A percentile compares a stretch with the other conserved stretches of the same genome.
Evolutionary conservation across 768 basidiomycete genomes (phyloP).

Genomic region (Collybia sp.): DNA sequence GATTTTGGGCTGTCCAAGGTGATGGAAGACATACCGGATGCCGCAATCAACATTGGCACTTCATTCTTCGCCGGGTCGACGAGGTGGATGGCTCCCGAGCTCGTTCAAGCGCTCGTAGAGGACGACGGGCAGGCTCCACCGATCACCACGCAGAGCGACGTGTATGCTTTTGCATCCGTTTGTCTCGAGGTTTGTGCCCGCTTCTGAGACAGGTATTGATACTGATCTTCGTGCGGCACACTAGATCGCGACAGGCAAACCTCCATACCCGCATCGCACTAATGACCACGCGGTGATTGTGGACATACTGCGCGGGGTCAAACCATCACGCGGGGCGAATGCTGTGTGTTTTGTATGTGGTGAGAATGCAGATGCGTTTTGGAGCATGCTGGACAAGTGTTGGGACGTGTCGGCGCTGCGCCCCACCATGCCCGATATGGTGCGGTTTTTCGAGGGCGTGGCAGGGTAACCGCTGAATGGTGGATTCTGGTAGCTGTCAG

Average conservation of each 20-base stretch:
- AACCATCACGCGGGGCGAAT: constrained; percentile 27
- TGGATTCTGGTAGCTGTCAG: too few relatives aligned
- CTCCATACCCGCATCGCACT: constrained; percentile 47
- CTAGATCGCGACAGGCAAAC: constrained; percentile 45
- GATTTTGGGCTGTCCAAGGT: constrained; percentile 62
- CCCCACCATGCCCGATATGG: too few relatives aligned
- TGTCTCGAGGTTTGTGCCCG: constrained; percentile 46
- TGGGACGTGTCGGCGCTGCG: constrained; percentile 28
- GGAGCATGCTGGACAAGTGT: constrained; percentile 39
- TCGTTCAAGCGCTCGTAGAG: constrained; percentile 44
- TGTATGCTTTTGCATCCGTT: constrained; percentile 57
- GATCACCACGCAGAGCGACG: constrained; percentile 49
- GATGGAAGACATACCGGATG: constrained; percentile 43
- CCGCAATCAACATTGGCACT: constrained; percentile 28
- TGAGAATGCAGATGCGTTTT: constrained; percentile 31
- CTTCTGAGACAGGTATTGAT: not conserved
- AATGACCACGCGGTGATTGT: constrained; percentile 55
- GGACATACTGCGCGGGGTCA: constrained; percentile 48
- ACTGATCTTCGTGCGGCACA: not conserved
- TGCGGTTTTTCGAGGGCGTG: too few relatives aligned
- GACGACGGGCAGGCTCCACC: constrained; percentile 37
- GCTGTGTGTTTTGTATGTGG: constrained; percentile 20
- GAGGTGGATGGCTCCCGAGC: constrained; percentile 57
- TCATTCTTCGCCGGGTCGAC: constrained; percentile 45
- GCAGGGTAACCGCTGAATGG: too few relatives aligned